A percentile compares a stretch with the other conserved stretches of the same genome.
Conservation (phyloP, 2,329 filamentous ascomycete genomes). For the Beauveria pseudobassiana region DNA sequence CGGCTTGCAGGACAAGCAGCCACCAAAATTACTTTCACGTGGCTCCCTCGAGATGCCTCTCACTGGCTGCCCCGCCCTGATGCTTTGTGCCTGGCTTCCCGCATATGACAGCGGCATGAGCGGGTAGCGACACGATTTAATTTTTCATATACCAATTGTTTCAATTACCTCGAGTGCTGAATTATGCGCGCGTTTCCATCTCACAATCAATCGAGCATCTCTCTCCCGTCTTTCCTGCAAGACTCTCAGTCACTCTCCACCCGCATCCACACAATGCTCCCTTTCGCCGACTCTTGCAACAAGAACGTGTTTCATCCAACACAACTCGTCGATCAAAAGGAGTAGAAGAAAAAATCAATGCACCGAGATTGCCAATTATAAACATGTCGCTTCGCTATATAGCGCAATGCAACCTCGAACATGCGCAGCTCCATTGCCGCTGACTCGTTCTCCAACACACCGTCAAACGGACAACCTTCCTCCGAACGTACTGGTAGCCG, state of each 20-base stretch:
- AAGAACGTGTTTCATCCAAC: background rate
- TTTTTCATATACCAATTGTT: background rate
- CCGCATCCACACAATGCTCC: background rate
- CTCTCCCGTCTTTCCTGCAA: background rate
- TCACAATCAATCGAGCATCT: background rate
- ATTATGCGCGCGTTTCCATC: background rate
- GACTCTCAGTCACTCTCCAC: background rate
- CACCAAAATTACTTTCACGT: background rate
- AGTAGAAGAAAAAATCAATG: background rate
- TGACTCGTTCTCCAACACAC: background rate
- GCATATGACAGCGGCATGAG: background rate
- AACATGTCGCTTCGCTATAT: background rate
- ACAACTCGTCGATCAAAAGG: background rate
- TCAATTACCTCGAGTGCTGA: background rate
- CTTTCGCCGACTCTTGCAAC: background rate
- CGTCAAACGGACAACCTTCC: background rate
- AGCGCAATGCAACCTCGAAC: background rate
- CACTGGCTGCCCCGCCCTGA: background rate
- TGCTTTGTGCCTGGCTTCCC: background rate
- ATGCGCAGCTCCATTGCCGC: background rate
- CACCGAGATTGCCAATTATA: background rate
- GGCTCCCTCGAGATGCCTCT: background rate
- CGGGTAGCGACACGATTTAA: background rate
- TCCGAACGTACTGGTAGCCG: background rate
- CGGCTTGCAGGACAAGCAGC: background rate